A percentile compares a stretch with the other conserved stretches of the same genome.
phyloP scores from a whole-genome alignment of 345 rosid species.

The Lepidium sativum region DNA sequence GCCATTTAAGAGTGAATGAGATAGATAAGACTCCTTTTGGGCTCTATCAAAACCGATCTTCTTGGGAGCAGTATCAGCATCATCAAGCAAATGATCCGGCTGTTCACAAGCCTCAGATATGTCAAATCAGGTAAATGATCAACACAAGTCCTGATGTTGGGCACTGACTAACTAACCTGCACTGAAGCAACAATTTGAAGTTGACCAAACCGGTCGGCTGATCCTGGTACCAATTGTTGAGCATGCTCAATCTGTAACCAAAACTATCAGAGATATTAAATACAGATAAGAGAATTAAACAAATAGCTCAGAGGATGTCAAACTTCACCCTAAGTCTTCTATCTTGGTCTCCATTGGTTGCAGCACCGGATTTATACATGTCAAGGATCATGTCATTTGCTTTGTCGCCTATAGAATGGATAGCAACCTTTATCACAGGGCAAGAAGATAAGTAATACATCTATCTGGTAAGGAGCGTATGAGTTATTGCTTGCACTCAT shows the following conservation, averaged over 20 bases:
- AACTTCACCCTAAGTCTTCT: slow-evolving; percentile 72
- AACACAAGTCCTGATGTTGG: background rate
- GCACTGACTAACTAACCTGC: slow-evolving; percentile 44
- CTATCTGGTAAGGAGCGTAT: background rate
- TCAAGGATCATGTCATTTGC: slow-evolving; percentile 75
- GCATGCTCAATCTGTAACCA: slow-evolving; percentile 76
- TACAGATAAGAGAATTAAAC: background rate
- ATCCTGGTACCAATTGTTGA: slow-evolving; percentile 69
- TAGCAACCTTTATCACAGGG: slow-evolving; percentile 53
- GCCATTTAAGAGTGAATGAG: slow-evolving; percentile 49
- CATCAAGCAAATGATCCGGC: slow-evolving; percentile 90
- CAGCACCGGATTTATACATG: slow-evolving; percentile 48
- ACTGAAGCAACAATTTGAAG: slow-evolving; percentile 68
- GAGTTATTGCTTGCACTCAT: background rate
- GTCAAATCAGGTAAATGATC: background rate
- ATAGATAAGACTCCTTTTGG: slow-evolving; percentile 50
- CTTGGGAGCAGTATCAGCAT: slow-evolving; percentile 60
- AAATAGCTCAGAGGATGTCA: slow-evolving; percentile 8
- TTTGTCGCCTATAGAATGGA: slow-evolving; percentile 93
- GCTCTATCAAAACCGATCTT: slow-evolving; percentile 82
- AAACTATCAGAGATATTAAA: slow-evolving; percentile 6
- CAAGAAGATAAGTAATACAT: background rate
- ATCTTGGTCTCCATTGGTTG: slow-evolving; percentile 61
- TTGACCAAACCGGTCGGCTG: slow-evolving; percentile 57
- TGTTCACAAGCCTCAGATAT: slow-evolving; percentile 25